Evolutionary conservation across 164 flowering plant species (phyloP).

Genomic region (Chimonanthus salicifolius): DNA sequence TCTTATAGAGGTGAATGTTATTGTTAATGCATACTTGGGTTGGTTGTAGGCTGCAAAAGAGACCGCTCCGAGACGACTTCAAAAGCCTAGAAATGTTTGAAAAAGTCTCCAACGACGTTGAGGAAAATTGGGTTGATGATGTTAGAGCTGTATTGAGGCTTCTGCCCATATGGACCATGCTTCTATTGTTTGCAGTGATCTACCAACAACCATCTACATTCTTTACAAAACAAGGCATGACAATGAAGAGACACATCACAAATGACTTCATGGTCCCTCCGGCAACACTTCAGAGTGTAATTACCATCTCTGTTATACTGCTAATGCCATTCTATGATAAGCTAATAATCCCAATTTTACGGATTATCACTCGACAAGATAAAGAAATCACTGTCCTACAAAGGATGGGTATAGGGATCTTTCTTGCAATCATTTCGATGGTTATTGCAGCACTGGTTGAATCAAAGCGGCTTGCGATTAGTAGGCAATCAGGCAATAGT

Average conservation of each 20-base stretch:
- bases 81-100: slow-evolving; percentile 7
- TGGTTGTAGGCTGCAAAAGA: slow-evolving; percentile 53
- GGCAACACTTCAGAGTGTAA: slow-evolving; percentile 83
- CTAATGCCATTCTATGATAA: slow-evolving; percentile 88
- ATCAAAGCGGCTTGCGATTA: slow-evolving; percentile 42
- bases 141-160: slow-evolving; percentile 44
- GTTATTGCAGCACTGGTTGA: slow-evolving; percentile 72
- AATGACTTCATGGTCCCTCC: slow-evolving; percentile 74
- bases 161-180: slow-evolving; percentile 79
- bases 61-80: slow-evolving; percentile 31
- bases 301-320: slow-evolving; percentile 70
- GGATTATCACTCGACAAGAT: slow-evolving; percentile 34
- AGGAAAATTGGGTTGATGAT: slow-evolving; percentile 14
- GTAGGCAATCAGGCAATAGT: slow-evolving; percentile 11
- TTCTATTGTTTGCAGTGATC: slow-evolving; percentile 84
- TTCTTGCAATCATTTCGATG: slow-evolving; percentile 78
- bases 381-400: slow-evolving; percentile 69
- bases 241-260: slow-evolving; percentile 83
- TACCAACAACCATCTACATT: slow-evolving; percentile 94
- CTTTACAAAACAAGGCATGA: slow-evolving; percentile 95
- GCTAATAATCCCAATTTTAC: slow-evolving; percentile 47
- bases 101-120: slow-evolving; percentile 10
- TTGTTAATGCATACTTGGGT: too few relatives aligned
- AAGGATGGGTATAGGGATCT: slow-evolving; percentile 94
- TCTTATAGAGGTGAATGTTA: too few relatives aligned